Evolutionary conservation across 2,329 filamentous ascomycete species (phyloP).

Genomic region (Pestalotiopsis sp.): DNA sequence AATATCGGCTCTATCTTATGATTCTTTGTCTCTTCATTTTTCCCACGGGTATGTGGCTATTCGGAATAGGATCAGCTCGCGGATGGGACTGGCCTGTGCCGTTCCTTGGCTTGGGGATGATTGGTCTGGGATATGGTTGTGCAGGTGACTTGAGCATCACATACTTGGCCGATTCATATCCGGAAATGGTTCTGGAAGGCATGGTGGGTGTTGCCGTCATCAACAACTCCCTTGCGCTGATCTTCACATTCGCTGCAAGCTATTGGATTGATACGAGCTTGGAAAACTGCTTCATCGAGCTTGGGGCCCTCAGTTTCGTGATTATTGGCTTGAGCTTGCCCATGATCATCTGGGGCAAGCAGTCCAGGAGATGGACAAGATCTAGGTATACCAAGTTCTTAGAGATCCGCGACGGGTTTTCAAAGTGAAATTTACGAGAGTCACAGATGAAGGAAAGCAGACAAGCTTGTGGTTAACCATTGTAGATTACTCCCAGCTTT

Average conservation of each 20-base stretch:
- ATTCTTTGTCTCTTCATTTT: conserved; percentile 52
- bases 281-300: conserved; percentile 52
- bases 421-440: background rate
- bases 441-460: too few species aligned
- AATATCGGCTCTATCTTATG: conserved; percentile 56
- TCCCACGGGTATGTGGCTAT: conserved; percentile 54
- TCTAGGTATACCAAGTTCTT: conserved; percentile 48
- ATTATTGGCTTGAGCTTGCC: conserved; percentile 53
- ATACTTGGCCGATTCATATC: conserved; percentile 58
- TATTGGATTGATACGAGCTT: conserved; percentile 52
- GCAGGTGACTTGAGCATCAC: conserved; percentile 59
- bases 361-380: conserved; percentile 48
- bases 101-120: conserved; percentile 59
- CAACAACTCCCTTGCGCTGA: conserved; percentile 57
- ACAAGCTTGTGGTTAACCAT: too few species aligned
- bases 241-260: conserved; percentile 55
- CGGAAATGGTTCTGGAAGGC: conserved; percentile 59
- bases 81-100: conserved; percentile 56
- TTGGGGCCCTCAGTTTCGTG: conserved; percentile 52
- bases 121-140: conserved; percentile 62
- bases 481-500: too few species aligned
- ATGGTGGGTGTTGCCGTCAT: conserved; percentile 62
- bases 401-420: conserved; percentile 46
- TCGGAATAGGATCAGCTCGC: conserved; percentile 53
- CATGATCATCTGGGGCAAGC: conserved; percentile 59